Conservation (phyloP, 1,284 basidiomycete species). For the Golubevia pallescens region DNA sequence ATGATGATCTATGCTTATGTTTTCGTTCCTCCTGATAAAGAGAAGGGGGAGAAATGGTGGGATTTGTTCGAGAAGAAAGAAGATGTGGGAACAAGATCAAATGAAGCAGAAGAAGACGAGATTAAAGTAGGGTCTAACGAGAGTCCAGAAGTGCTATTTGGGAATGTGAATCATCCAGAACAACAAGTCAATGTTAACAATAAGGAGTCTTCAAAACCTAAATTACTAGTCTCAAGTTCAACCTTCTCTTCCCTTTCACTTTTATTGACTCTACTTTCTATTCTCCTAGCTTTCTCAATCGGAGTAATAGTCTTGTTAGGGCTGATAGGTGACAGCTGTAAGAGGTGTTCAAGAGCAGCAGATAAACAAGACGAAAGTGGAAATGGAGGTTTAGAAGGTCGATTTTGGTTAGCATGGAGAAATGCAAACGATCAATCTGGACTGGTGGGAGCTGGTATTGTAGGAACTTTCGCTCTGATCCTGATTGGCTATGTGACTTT, state of each 20-base stretch:
- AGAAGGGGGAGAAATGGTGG: no score
- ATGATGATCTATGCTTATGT: conserved; percentile 53
- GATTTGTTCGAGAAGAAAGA: no score
- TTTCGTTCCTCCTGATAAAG: no score
- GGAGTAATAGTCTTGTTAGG: conserved; percentile 47
- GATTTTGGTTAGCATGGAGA: conserved; percentile 56
- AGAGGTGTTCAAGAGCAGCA: conserved; percentile 40
- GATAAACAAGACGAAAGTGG: conserved; percentile 26
- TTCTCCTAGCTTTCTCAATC: conserved; percentile 49
- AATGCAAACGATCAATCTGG: conserved; percentile 43
- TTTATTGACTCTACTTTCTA: conserved; percentile 45
- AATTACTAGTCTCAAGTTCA: no score
- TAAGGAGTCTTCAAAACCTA: neutral
- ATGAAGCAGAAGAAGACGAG: no score
- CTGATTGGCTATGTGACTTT: no score
- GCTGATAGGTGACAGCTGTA: conserved; percentile 44
- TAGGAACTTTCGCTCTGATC: conserved; percentile 36
- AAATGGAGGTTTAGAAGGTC: conserved; percentile 34
- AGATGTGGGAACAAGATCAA: no score
- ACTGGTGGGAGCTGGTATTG: conserved; percentile 53
- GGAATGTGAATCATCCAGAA: neutral
- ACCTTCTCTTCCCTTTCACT: conserved; percentile 23
- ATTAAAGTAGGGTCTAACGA: no score
- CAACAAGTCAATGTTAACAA: neutral
- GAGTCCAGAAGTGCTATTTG: neutral